phyloP scores from a whole-genome alignment of 352 stramenopile species.

The Globisporangium yorkense region DNA sequence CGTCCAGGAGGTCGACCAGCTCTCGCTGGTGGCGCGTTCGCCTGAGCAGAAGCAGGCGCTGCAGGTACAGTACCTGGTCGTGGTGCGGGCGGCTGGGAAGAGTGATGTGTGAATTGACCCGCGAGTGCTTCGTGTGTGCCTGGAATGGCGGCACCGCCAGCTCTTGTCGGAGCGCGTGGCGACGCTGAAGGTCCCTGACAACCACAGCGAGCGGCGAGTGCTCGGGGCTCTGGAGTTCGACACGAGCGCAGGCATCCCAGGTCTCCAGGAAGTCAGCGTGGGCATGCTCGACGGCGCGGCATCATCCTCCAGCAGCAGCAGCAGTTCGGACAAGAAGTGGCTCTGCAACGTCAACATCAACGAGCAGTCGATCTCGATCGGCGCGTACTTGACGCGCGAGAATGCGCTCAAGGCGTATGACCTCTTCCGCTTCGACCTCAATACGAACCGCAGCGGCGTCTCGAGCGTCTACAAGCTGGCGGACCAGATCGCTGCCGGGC shows the following conservation, averaged over 20 bases:
- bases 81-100: neutral
- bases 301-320: neutral
- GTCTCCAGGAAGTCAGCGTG: conserved; percentile 26
- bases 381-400: conserved; percentile 23
- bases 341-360: conserved; percentile 45
- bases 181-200: neutral
- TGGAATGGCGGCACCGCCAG: neutral
- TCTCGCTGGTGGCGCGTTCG: conserved; percentile 22
- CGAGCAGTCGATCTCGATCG: conserved; percentile 34
- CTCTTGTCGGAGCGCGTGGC: conserved; percentile 5
- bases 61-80: neutral
- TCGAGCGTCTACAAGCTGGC: conserved; percentile 22
- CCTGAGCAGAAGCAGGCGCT: conserved; percentile 22
- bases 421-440: conserved; percentile 25
- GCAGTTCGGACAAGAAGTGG: conserved; percentile 21
- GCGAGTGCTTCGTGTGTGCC: neutral
- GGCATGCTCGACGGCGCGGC: neutral
- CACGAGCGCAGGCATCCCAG: conserved; percentile 22
- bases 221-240: conserved; percentile 23
- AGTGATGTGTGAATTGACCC: neutral
- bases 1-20: conserved; percentile 38
- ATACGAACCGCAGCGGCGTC: conserved; percentile 16
- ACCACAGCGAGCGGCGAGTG: conserved; percentile 1
- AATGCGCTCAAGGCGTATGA: conserved; percentile 43
- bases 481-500: conserved; percentile 13